Evolutionary conservation across 2,329 filamentous ascomycete genomes (phyloP), one percentile per base, ranked within the genome.

Genomic region (Diaporthe capsici): DNA sequence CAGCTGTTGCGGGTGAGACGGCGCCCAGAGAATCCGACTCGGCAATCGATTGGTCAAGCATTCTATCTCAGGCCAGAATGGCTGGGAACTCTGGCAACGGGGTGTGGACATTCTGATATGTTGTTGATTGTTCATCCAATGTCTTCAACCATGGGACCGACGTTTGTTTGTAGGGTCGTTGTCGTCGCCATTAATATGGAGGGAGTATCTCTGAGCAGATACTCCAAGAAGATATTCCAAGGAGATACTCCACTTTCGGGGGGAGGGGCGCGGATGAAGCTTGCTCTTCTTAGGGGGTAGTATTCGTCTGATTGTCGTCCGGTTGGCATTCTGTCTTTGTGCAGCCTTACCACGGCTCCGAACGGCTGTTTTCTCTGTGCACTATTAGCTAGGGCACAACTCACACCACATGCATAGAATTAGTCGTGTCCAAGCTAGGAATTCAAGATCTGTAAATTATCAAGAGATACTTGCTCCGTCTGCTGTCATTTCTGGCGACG

Each of bases 241-340:
- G 25, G 10, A 31, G 49, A 22, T 42, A 8, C 65, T 70, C 47
- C 37, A 34, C 12, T 3, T 39, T 55, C 2, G 65, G n/a, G n/a
- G n/a, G n/a, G n/a, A n/a, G n/a, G n/a, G n/a, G n/a, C n/a, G 8
- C 47, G 49, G 31, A 28, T 13, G 47, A 51, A 68, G 47, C 22
- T 39, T 68, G 17, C 44, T 42, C 4, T 1, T n/a, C 49, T 42
- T 25, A n/a, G 31, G n/a, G n/a, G n/a, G 49, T 70, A 17, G n/a
- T 15, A 42, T 55, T 55, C 65, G 17, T 70, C 65, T 70, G 65
- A 70, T 55, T 70, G 34, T 70, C 65, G 31, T 55, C 47, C 34
- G 37, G 65, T 53, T 25, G 15, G 4, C 34, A 55, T 15, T 15
- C 22, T n/a, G 34, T 39, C 17, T 22, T 70, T 12, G 34, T 22